Conservation (phyloP, 2,329 filamentous ascomycete species). For the Cladosporium austrohemisphaericum region DNA sequence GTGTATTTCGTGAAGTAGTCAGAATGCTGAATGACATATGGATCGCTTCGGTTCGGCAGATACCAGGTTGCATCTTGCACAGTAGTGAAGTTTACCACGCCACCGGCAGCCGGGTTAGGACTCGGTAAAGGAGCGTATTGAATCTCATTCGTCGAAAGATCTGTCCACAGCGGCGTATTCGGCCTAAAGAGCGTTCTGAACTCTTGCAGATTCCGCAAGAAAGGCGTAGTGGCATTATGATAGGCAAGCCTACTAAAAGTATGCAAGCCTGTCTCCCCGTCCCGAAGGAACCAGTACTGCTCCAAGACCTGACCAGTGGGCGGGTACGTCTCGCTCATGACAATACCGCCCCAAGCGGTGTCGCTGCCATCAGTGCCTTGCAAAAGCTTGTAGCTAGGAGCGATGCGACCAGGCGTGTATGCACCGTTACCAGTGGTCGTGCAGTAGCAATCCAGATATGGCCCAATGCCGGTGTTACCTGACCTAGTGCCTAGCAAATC, state of each 20-base stretch:
- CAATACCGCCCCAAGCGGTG: constrained; percentile 55
- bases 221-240: constrained; percentile 54
- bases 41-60: constrained; percentile 50
- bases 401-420: constrained; percentile 55
- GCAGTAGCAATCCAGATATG: constrained; percentile 63
- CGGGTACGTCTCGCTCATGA: constrained; percentile 57
- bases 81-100: constrained; percentile 35
- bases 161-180: constrained; percentile 58
- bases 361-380: constrained; percentile 49
- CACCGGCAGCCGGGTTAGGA: constrained; percentile 38
- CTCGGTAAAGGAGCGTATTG: constrained; percentile 54
- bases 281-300: constrained; percentile 63
- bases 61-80: constrained; percentile 65
- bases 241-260: constrained; percentile 60
- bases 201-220: constrained; percentile 58
- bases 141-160: constrained; percentile 56
- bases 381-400: constrained; percentile 50
- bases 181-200: constrained; percentile 60
- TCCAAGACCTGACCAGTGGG: constrained; percentile 57
- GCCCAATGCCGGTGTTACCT: constrained; percentile 46
- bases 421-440: constrained; percentile 49
- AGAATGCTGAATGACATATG: constrained; percentile 54
- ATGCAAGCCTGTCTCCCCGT: constrained; percentile 61
- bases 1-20: constrained; percentile 67
- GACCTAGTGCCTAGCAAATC: constrained; percentile 50